Conservation (phyloP, 2,329 filamentous ascomycete species). For the Annulohypoxylon truncatum region DNA sequence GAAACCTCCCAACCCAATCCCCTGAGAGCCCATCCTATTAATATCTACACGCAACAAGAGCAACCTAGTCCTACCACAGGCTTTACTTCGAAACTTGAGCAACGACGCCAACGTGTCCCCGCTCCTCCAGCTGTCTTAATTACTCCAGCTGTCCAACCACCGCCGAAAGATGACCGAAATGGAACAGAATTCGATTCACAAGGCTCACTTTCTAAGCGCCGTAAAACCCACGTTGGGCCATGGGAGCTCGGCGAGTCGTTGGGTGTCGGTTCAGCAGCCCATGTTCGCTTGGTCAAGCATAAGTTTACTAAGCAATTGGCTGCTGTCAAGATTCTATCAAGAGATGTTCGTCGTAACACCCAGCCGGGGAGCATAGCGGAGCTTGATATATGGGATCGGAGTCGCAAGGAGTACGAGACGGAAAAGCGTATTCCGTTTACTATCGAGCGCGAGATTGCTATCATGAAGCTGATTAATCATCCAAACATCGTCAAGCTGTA, state of each 20-base stretch:
- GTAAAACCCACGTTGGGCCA: constrained; percentile 85
- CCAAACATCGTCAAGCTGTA: constrained; percentile 93
- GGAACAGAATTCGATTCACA: constrained; percentile 45
- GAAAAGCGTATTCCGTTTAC: constrained; percentile 83
- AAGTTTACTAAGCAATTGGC: constrained; percentile 80
- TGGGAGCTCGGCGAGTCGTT: constrained; percentile 93
- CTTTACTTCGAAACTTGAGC: constrained; percentile 13
- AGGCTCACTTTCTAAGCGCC: constrained; percentile 55
- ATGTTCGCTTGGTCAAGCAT: constrained; percentile 88
- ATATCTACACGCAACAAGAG: constrained; percentile 8
- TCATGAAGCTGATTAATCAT: constrained; percentile 96
- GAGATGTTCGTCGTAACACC: constrained; percentile 80
- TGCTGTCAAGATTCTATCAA: constrained; percentile 95
- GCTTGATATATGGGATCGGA: constrained; percentile 78
- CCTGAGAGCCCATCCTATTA: constrained; percentile 40
- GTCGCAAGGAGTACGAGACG: constrained; percentile 66
- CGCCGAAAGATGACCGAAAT: constrained; percentile 28
- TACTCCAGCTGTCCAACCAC: not conserved
- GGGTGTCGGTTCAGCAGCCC: constrained; percentile 88
- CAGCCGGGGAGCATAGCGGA: constrained; percentile 88
- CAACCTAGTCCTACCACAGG: constrained; percentile 12
- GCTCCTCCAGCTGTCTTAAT: not conserved
- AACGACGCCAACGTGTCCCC: constrained; percentile 9
- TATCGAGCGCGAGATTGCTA: constrained; percentile 93
- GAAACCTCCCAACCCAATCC: constrained; percentile 38